These are phyloP conservation scores for Daldinia decipiens DNA, from an alignment of 495 filamentous ascomycete species.

Conservation along the genomic window DNA sequence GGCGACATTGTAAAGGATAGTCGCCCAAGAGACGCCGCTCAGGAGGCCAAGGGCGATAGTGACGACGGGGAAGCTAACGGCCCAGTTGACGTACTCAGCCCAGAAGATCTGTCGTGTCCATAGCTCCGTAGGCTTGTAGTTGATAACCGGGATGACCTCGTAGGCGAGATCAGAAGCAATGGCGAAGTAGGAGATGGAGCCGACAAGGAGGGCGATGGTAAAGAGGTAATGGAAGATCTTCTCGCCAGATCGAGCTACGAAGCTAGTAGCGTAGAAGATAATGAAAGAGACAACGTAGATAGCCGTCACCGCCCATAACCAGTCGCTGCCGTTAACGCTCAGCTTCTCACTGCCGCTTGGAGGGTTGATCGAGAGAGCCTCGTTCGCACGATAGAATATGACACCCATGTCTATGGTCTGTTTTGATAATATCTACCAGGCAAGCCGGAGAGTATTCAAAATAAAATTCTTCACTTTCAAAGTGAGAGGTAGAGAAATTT, in stretches of 20 bases:
- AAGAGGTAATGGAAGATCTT: slow-evolving; percentile 66
- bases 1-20: slow-evolving; percentile 56
- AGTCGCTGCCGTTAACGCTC: slow-evolving; percentile 58
- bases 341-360: slow-evolving; percentile 52
- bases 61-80: slow-evolving; percentile 56
- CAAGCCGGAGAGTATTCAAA: not conserved
- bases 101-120: slow-evolving; percentile 60
- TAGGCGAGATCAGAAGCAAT: slow-evolving; percentile 58
- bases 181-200: slow-evolving; percentile 59
- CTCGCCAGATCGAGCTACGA: slow-evolving; percentile 56
- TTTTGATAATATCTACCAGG: slow-evolving; percentile 15
- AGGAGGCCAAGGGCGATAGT: slow-evolving; percentile 57
- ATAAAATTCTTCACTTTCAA: slow-evolving; percentile 20
- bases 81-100: slow-evolving; percentile 62
- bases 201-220: slow-evolving; percentile 58
- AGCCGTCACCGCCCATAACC: slow-evolving; percentile 58
- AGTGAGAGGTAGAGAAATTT: slow-evolving; percentile 19
- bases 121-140: slow-evolving; percentile 44
- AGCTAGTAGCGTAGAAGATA: slow-evolving; percentile 51
- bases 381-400: slow-evolving; percentile 51
- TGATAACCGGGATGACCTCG: slow-evolving; percentile 46
- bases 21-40: slow-evolving; percentile 58
- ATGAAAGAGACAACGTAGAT: slow-evolving; percentile 56
- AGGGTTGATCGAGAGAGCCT: slow-evolving; percentile 58
- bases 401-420: slow-evolving; percentile 41